Base-by-base conservation (phyloP, 2,329 filamentous ascomycete genomes). In the Fusarium praegraminearum region DNA sequence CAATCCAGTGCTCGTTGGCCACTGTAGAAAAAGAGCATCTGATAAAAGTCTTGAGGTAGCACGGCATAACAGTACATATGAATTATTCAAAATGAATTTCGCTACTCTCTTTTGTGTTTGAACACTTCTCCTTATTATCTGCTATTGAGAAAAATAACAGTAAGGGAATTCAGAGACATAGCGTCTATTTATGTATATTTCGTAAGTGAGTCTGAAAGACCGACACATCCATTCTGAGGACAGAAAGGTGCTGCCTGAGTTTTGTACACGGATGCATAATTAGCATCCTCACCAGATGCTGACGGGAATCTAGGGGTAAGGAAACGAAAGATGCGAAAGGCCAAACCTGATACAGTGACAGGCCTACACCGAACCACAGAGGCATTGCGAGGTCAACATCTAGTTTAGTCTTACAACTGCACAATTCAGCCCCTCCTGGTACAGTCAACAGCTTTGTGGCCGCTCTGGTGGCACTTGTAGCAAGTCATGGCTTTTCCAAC, bases 391-490 rank as follows among this genome's bases (percentile, higher is more conserved):
- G 28, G 16, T 46, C 24, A 43, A 35, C 30, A 35, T 33, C 32
- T 22, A 55, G 13, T 43, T 44, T 49, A 57, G 20, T 45, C 41
- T 43, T 49, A 44, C 43, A 40, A 20, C 51, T 49, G 44, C 11
- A 28, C 38, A 44, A 40, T 50, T 57, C 28, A 63, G 35, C 30
- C 51, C 45, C 38, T 64, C 59, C n/a, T 80, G 3, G 87, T 84
- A 75, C 90, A 91, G 22, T 89, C 83, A 49, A 77, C 80, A 54
- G 83, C 83, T 66, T 84, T 85, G 77, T 93, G 91, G 2, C 90
- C 90, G 35, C 81, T 80, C 68, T 87, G 83, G 18, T 88, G 86
- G 76, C 90, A 93, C 20, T 80, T 84, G 78, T 86, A 87, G 76
- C 91, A 93, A 46, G 81, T 82, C 68, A 78, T 72, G 26, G 70